Percentiles rank a stretch among this genome's conserved stretches.
These are phyloP conservation scores for Acanthamoeba sp. DNA, from an alignment of 208 protist genomes.

Conservation along the genomic window DNA sequence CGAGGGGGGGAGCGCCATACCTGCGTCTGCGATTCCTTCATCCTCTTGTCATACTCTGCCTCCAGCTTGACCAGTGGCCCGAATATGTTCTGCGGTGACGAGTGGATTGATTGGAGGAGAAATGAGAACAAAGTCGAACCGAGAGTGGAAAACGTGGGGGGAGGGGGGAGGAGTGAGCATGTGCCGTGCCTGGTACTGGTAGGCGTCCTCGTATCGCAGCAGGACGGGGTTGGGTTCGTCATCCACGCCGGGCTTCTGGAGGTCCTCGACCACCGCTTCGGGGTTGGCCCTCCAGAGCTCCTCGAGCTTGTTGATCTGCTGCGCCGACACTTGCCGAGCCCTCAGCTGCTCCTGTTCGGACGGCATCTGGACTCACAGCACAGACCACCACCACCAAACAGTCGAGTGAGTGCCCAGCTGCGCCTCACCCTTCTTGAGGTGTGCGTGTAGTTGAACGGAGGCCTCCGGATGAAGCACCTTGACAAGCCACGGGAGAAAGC, in stretches of 20 bases:
- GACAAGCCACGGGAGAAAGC: conserved; percentile 95
- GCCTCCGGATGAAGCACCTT: conserved; percentile 77
- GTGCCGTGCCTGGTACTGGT: conserved; percentile 90
- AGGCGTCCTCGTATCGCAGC: conserved; percentile 93
- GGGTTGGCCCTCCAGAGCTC: conserved; percentile 94
- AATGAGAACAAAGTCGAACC: too few species aligned
- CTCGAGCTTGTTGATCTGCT: conserved; percentile 94
- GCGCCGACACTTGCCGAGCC: conserved; percentile 88
- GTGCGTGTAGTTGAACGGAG: too few species aligned
- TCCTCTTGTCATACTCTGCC: conserved; percentile 92
- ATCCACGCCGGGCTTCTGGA: conserved; percentile 88
- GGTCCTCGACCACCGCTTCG: conserved; percentile 88
- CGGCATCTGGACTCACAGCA: neutral
- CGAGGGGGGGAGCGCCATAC: neutral
- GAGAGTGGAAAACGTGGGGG: too few species aligned
- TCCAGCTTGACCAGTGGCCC: conserved; percentile 94
- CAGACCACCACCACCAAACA: too few species aligned
- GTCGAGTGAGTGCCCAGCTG: too few species aligned
- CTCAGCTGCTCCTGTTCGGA: conserved; percentile 89
- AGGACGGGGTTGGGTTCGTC: conserved; percentile 87
- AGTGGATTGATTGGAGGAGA: neutral
- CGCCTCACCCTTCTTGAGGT: too few species aligned
- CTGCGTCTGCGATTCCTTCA: conserved; percentile 93
- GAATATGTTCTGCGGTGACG: conserved; percentile 90
- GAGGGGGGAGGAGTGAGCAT: neutral